A percentile compares a stretch with the other conserved stretches of the same genome.
phyloP scores from a whole-genome alignment of 1,284 basidiomycete species.

The Microbotryum scabiosae region DNA sequence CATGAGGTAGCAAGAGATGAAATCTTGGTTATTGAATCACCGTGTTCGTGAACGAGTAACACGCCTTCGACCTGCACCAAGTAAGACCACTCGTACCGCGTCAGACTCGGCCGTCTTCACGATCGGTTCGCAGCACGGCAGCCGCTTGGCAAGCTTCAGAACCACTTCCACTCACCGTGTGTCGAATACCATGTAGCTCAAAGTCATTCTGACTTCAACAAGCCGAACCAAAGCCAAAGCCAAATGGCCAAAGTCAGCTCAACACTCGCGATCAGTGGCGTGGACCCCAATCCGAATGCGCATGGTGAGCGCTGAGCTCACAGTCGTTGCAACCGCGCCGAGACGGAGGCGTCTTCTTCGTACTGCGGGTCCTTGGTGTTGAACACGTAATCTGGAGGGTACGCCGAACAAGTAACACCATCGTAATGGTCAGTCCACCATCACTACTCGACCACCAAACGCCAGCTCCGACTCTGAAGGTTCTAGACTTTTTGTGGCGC shows the following conservation, averaged over 20 bases:
- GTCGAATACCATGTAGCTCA: slow-evolving; percentile 66
- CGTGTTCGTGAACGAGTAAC: slow-evolving; percentile 71
- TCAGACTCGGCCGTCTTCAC: no score
- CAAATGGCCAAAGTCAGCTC: background rate
- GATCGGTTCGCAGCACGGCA: no score
- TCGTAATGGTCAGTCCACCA: no score
- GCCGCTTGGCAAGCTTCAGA: no score
- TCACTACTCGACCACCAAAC: no score
- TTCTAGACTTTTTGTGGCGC: no score
- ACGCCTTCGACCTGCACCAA: slow-evolving; percentile 68
- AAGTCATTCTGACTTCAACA: slow-evolving; percentile 69
- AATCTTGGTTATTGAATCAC: slow-evolving; percentile 4
- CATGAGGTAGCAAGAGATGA: no score
- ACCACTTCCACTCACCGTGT: slow-evolving; percentile 13
- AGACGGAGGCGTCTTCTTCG: slow-evolving; percentile 91
- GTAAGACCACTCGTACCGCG: no score
- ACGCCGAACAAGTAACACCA: background rate
- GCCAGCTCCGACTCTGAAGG: no score
- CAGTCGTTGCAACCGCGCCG: slow-evolving; percentile 42
- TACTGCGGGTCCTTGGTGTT: slow-evolving; percentile 82
- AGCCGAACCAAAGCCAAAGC: background rate
- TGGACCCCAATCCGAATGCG: no score
- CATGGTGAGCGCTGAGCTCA: slow-evolving; percentile 4
- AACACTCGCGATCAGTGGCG: background rate
- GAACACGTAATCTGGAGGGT: slow-evolving; percentile 23